Evolutionary conservation across 2,329 filamentous ascomycete genomes (phyloP), one percentile per base, ranked within the genome.

Genomic region (Tolypocladium album): DNA sequence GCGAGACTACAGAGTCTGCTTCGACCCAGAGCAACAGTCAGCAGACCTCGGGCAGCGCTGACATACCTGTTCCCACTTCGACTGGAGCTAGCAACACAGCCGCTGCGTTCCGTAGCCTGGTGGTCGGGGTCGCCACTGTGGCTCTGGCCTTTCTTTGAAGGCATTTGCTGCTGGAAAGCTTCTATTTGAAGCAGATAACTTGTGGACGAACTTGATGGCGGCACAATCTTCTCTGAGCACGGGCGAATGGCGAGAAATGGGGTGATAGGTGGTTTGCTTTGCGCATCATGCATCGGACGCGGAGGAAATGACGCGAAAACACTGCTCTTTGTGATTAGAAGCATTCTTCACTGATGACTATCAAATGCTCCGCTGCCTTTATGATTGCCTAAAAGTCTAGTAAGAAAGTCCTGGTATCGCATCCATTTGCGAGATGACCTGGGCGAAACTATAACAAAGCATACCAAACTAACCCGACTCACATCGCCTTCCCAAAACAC

Each of bases 81-180:
- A 72, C 70, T 13, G 71, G 68, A n/a, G 72, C 68, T 31, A 70
- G 67, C 38, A 61, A 64, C n/a, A 62, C 64, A 42, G 62, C 65
- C 58, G 60, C 63, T 55, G 61, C 57, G 52, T 55, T 64, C 56
- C 64, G 67, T 7, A 64, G 62, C n/a, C 64, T 66, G 4, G 59
- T 63, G 45, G 57, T 72, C 39, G 70, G 67, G 50, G 57, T 66
- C 36, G 69, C 63, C 31, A 66, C 64, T 63, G 59, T 73, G 57
- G 62, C 67, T 47, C 60, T 67, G 50, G 67, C 64, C 39, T 61
- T 63, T 50, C 58, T 72, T 61, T 59, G 71, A 66, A 67, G 15
- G 12, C 20, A 2, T 55, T 22, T 15, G 9, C 31, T 17, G 43
- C 56, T 34, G 24, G 20, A 39, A 13, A 50, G 56, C 20, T 55